Evolutionary conservation across 441 rosid species (phyloP), one percentile per base, ranked within the genome.

Genomic region (Geranium incanum): DNA sequence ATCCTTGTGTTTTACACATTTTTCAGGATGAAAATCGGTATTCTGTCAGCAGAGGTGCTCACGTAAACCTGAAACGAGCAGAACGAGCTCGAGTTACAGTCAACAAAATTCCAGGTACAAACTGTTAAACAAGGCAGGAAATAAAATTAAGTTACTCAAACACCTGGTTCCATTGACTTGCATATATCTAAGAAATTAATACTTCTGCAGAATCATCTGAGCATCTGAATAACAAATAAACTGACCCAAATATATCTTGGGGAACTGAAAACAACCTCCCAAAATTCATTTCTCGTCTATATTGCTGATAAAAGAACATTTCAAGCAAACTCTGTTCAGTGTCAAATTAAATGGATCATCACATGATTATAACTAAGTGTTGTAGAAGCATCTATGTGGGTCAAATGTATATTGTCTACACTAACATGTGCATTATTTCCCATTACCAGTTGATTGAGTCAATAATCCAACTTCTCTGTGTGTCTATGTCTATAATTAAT

Each of bases 41-140:
- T 78, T 82, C 95, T 68, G 97, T 94, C 41, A 90, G 97, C 79
- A 89, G 99, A 82, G 94, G 97, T n/a, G 91, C 97, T 74, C 97
- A 88, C 79, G 82, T 77, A 78, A 94, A 92, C 82, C 88, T 95
- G 72, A 85, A 85, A 81, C 87, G 98, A 28, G 97, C 99, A 70
- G 99, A 95, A 80, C 87, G 88, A 18, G 99, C 99, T 55, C 83
- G 97, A 68, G 72, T 89, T 62, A 81, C 87, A 41, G 95, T 89
- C 81, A 88, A 84, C 82, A 95, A 87, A 84, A 92, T 90, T 74
- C 89, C 91, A 81, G 93, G 97, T 90, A 78, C 72, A 43, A 43
- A 43, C 45, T 18, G 16, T 68, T 68, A 63, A 21, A 28, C 71
- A 23, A 5, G 19, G 50, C 16, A 37, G 7, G 62, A 41, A 52